phyloP scores from a whole-genome alignment of 768 basidiomycete species.

The Tubosaeta sp. region DNA sequence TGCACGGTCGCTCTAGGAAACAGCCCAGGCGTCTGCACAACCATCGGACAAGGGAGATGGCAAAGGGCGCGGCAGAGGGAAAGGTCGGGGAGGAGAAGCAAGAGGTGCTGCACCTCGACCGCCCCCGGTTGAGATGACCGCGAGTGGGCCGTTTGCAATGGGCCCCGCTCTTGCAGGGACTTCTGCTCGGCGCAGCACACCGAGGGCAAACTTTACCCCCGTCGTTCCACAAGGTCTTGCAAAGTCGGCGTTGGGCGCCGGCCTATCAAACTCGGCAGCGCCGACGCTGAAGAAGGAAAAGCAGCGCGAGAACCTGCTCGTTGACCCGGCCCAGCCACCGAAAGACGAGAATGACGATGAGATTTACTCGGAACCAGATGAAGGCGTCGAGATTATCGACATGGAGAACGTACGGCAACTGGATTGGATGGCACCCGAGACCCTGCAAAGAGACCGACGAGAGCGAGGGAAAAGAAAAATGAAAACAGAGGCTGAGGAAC shows the following conservation, averaged over 20 bases:
- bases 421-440: constrained; percentile 90
- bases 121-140: constrained; percentile 67
- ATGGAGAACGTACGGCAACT: constrained; percentile 72
- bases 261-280: constrained; percentile 46
- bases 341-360: constrained; percentile 53
- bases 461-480: constrained; percentile 34
- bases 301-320: constrained; percentile 25
- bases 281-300: constrained; percentile 48
- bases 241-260: constrained; percentile 41
- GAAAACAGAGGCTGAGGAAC: constrained; percentile 46
- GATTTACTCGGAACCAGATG: constrained; percentile 81
- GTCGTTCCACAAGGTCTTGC: constrained; percentile 38
- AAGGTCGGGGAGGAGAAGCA: constrained; percentile 52
- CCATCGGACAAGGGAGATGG: constrained; percentile 41
- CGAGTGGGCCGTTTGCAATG: constrained; percentile 85
- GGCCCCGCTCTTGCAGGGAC: constrained; percentile 69
- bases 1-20: constrained; percentile 41
- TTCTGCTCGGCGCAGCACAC: constrained; percentile 44
- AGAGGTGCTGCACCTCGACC: constrained; percentile 43
- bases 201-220: constrained; percentile 56
- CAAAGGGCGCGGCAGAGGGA: constrained; percentile 43
- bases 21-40: constrained; percentile 31
- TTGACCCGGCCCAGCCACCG: constrained; percentile 22
- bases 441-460: constrained; percentile 47
- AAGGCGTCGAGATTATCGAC: constrained; percentile 83